These are phyloP conservation scores for Perkinsus marinus DNA, from an alignment of 169 alveolate genomes.

Conservation along the genomic window DNA sequence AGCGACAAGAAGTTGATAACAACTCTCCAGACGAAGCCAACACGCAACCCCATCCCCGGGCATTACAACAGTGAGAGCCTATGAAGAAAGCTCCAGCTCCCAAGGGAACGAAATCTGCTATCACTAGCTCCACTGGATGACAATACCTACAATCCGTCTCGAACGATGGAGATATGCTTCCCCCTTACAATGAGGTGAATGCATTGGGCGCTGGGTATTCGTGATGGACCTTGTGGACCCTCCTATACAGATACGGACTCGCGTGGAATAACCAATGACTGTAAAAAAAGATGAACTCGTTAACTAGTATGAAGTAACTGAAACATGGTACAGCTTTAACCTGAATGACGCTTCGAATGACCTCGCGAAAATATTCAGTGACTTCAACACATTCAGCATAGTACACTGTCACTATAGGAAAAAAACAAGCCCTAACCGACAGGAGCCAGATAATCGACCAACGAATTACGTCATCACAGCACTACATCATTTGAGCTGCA, in stretches of 20 bases:
- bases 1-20: too few species aligned
- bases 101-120: not conserved
- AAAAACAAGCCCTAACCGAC: not conserved
- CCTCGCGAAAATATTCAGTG: not conserved
- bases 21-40: too few species aligned
- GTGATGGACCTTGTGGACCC: conserved; percentile 3
- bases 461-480: not conserved
- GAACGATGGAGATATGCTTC: not conserved
- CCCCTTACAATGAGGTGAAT: not conserved
- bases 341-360: not conserved
- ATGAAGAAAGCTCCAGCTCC: not conserved
- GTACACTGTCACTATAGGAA: too few species aligned
- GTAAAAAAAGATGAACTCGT: conserved; percentile 3
- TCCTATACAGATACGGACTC: not conserved
- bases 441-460: not conserved
- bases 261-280: conserved; percentile 8
- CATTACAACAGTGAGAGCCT: not conserved
- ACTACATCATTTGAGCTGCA: not conserved
- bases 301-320: not conserved
- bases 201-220: conserved; percentile 1
- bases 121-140: not conserved
- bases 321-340: not conserved
- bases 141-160: not conserved
- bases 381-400: too few species aligned
- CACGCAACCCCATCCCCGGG: too few species aligned